phyloP scores from a whole-genome alignment of 2,329 filamentous ascomycete species.

The Paecilomyces formosus region DNA sequence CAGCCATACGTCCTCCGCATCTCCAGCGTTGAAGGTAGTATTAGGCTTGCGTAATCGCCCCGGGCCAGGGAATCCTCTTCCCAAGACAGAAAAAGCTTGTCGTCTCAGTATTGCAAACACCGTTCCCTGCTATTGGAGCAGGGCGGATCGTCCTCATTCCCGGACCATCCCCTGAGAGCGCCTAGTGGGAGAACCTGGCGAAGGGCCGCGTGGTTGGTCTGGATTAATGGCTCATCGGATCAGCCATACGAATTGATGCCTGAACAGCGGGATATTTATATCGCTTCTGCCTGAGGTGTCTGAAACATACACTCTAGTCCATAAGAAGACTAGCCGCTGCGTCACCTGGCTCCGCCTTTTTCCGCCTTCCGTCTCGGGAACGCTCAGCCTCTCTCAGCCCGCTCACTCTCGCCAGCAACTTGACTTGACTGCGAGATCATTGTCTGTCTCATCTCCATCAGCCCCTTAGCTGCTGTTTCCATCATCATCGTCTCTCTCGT shows the following conservation, averaged over 20 bases:
- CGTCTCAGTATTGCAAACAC: background rate
- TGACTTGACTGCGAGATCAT: too few relatives aligned
- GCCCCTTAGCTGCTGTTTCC: too few relatives aligned
- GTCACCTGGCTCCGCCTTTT: background rate
- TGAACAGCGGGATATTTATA: too few relatives aligned
- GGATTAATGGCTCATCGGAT: too few relatives aligned
- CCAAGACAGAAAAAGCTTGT: background rate
- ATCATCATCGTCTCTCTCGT: too few relatives aligned
- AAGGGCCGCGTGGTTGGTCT: too few relatives aligned
- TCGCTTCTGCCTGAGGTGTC: background rate
- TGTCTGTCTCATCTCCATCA: background rate
- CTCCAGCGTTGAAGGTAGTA: background rate
- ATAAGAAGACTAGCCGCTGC: background rate
- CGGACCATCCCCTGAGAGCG: too few relatives aligned
- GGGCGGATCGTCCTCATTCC: background rate
- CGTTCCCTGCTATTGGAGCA: background rate
- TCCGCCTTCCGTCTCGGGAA: background rate
- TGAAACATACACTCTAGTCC: background rate
- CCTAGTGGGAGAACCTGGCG: too few relatives aligned
- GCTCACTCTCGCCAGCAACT: too few relatives aligned
- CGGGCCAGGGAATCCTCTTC: background rate
- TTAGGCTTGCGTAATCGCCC: background rate
- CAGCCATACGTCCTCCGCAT: background rate
- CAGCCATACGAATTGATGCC: too few relatives aligned
- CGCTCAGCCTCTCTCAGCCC: background rate